Evolutionary conservation across 768 basidiomycete genomes (phyloP), one percentile per base, ranked within the genome.

Genomic region (Leccinellum luteum): DNA sequence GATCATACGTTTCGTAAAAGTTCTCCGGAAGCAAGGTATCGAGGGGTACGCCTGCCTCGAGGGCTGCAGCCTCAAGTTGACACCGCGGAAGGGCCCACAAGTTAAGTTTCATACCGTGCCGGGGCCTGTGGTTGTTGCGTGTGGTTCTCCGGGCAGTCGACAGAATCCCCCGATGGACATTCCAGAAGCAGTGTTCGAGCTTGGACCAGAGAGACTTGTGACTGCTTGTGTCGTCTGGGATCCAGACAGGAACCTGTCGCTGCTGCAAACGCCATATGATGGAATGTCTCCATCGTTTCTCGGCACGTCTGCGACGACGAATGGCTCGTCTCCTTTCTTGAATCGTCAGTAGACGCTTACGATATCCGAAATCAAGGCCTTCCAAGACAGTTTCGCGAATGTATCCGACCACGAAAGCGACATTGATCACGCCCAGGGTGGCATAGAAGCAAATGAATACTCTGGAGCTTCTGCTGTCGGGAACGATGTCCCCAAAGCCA

Each of bases 401-500:
- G 52, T 86, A 81, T 4, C 79, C 77, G 30, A 91, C 84, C 13
- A 84, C 81, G 13, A 91, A 74, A 13, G 80, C 85, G 28, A 89
- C 70, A 60, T 80, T 86, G 58, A 90, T 31, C 51, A 92, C 81
- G 12, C 88, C 87, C 32, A 85, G 70, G 1, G 76, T 72, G 38
- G 83, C 75, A 60, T 87, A 89, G 56, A 82, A 60, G 66, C 83
- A 83, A 0, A 80, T 75, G 62, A 87, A 87, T 13, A 86, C 60
- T n/a, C 84, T 84, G 4, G 82, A 75, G 1, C 78, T 78, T 3
- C 81, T 73, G 2, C 76, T 73, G 3, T 45, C 52, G 3, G 89
- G 89, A 10, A 74, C 68, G 53, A 91, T 85, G 65, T 92, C 90
- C n/a, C 90, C 90, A 65, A 91, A 90, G 71, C 81, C 83, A 14